A percentile compares a stretch with the other conserved stretches of the same genome.
Evolutionary conservation across 495 filamentous ascomycete genomes (phyloP).

Genomic region (Xylaria longipes): DNA sequence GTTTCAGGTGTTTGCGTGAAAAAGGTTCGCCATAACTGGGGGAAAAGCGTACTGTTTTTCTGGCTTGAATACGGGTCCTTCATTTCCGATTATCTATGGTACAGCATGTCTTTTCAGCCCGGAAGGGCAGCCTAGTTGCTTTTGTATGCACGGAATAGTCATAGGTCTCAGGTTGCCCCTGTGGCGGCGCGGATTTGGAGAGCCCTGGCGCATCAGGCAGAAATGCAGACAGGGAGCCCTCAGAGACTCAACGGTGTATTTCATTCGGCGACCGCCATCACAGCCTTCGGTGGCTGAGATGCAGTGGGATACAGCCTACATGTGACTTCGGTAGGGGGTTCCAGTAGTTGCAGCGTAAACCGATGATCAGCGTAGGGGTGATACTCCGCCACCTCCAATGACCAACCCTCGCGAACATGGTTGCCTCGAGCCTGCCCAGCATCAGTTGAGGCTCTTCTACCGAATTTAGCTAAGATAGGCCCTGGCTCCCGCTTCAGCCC

Average conservation of each 20-base stretch:
- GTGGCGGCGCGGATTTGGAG: constrained; percentile 10
- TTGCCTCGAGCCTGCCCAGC: constrained; percentile 1
- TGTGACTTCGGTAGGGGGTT: background rate
- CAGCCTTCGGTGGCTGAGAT: constrained; percentile 3
- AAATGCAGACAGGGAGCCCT: background rate
- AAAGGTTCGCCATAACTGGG: background rate
- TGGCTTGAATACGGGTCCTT: constrained; percentile 12
- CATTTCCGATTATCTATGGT: background rate
- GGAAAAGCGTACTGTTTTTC: background rate
- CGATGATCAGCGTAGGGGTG: background rate
- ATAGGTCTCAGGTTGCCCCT: background rate
- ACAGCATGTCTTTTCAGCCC: background rate
- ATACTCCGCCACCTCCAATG: constrained; percentile 9
- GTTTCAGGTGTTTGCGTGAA: background rate
- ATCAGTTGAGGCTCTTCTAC: constrained; percentile 9
- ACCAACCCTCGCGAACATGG: background rate
- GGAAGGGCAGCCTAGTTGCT: background rate
- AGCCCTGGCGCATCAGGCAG: constrained; percentile 10
- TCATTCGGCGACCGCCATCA: background rate
- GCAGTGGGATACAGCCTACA: background rate
- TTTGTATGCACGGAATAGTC: constrained; percentile 1
- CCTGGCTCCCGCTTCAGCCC: background rate
- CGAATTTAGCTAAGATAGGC: background rate
- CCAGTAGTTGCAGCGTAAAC: background rate
- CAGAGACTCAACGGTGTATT: background rate